Base-by-base conservation (phyloP, 1,284 basidiomycete genomes). In the Ustilago curta region DNA sequence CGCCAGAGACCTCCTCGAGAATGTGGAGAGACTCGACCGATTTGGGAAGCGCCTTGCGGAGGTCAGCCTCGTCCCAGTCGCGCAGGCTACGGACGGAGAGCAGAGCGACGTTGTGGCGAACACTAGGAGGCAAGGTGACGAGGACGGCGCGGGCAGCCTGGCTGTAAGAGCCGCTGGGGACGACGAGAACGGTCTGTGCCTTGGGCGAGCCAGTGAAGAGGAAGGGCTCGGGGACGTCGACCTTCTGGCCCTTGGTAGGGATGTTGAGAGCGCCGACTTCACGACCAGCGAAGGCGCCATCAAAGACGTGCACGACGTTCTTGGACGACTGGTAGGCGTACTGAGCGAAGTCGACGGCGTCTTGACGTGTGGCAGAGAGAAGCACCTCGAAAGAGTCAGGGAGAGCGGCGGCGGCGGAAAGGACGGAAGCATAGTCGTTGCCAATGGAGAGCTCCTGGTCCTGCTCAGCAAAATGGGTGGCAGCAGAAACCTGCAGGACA, bases 151-250 rank as follows among this genome's bases (percentile, higher is more conserved):
- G 71, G 32, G 81, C 82, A 44, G 74, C 73, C 57, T 70, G 65
- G 60, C 79, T 76, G 65, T 76, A 74, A 25, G 80, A 72, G 58
- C 81, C 77, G 62, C 80, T 83, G 51, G 83, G 81, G 29, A 84
- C 70, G 35, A 84, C 73, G 25, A 84, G 74, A 31, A 82, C 77
- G 2, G 79, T 74, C 48, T 59, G 65, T 35, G 83, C 80, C 56
- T 73, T 53, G 27, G 75, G 56, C 27, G 83, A 77, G 49, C 83
- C 83, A 42, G 74, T 77, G 73, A 84, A 84, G 59, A 70, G 57
- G 59, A 84, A 83, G 51, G 78, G 78, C 50, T 68, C 68, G 80
- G 95, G 70, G 93, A 48, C 90, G 80, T 95, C 95, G 50, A 67
- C 57, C 49, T 66, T 47, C 14, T 79, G 77, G 86, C 65, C 62